Conservation (phyloP, 2,329 filamentous ascomycete genomes). For the Helicocarpus griseus region DNA sequence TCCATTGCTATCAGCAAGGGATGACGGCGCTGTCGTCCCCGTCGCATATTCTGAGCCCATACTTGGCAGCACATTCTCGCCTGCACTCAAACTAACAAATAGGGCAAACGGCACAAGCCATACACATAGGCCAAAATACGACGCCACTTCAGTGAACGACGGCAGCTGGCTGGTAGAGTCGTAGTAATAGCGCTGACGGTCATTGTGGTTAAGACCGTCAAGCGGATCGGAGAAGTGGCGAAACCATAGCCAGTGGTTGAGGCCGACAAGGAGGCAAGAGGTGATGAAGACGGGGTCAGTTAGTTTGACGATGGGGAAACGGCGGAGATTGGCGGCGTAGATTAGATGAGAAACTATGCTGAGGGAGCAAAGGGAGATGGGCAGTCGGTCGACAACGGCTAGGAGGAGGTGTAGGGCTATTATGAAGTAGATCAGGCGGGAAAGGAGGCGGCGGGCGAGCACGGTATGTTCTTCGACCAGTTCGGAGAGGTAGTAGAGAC, state of each 20-base stretch:
- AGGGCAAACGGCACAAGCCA: slow-evolving; percentile 94
- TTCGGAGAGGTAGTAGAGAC: slow-evolving; percentile 95
- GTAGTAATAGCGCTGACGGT: slow-evolving; percentile 27
- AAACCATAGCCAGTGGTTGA: slow-evolving; percentile 96
- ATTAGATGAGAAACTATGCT: slow-evolving; percentile 72
- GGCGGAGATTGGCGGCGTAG: slow-evolving; percentile 77
- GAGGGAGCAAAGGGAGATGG: slow-evolving; percentile 61
- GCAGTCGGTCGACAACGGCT: slow-evolving; percentile 75
- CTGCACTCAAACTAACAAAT: slow-evolving; percentile 87
- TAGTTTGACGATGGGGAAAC: slow-evolving; percentile 70
- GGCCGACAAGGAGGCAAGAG: slow-evolving; percentile 73
- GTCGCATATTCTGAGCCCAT: slow-evolving; percentile 72
- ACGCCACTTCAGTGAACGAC: slow-evolving; percentile 86
- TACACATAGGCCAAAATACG: slow-evolving; percentile 91
- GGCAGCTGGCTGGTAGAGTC: slow-evolving; percentile 45
- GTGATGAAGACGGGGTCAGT: slow-evolving; percentile 76
- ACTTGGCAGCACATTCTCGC: slow-evolving; percentile 87
- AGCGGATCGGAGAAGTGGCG: slow-evolving; percentile 68
- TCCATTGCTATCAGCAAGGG: slow-evolving; percentile 17
- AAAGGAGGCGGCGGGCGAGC: slow-evolving; percentile 76
- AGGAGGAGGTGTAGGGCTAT: slow-evolving; percentile 66
- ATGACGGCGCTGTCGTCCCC: slow-evolving; percentile 27
- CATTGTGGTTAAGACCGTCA: too few species aligned
- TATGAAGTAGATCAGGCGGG: slow-evolving; percentile 72
- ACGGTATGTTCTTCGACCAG: slow-evolving; percentile 97